Percentiles rank a stretch among this genome's conserved stretches.
These are phyloP conservation scores for Uncinocarpus reesii DNA, from an alignment of 2,329 filamentous ascomycete species.

Conservation along the genomic window DNA sequence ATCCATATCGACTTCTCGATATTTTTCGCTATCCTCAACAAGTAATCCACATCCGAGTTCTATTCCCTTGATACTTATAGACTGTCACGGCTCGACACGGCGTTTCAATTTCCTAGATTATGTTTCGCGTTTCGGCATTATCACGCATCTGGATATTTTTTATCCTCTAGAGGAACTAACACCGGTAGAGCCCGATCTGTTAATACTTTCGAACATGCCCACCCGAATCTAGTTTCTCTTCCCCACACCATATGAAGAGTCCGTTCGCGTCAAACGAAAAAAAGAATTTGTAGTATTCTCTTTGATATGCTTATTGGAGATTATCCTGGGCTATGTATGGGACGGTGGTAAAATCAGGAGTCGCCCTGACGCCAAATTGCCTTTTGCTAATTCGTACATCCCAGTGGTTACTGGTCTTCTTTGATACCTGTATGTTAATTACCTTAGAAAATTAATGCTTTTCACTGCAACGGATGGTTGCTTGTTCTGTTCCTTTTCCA, in stretches of 20 bases:
- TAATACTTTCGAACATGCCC: not conserved
- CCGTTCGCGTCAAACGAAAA: not conserved
- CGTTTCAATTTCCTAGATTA: slow-evolving; percentile 5
- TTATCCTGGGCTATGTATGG: not conserved
- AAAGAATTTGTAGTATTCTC: not conserved
- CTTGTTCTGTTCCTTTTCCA: not conserved
- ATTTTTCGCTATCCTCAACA: not conserved
- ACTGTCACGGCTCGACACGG: slow-evolving; percentile 1
- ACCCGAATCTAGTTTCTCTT: no score
- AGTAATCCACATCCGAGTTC: not conserved
- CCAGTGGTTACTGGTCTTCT: not conserved
- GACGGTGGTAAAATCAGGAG: not conserved
- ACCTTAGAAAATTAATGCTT: slow-evolving; percentile 5
- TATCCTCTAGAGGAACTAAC: not conserved
- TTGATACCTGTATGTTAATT: slow-evolving; percentile 8
- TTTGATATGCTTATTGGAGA: not conserved
- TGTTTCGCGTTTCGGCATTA: not conserved
- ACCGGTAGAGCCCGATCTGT: not conserved
- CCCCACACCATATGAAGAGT: no score
- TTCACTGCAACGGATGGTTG: not conserved
- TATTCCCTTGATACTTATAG: not conserved
- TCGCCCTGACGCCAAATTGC: not conserved
- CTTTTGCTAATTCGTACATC: not conserved
- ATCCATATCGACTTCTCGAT: not conserved
- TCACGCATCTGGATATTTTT: not conserved